phyloP scores from a whole-genome alignment of 805 yeast genomes.

The Yamadazyma sp. region DNA sequence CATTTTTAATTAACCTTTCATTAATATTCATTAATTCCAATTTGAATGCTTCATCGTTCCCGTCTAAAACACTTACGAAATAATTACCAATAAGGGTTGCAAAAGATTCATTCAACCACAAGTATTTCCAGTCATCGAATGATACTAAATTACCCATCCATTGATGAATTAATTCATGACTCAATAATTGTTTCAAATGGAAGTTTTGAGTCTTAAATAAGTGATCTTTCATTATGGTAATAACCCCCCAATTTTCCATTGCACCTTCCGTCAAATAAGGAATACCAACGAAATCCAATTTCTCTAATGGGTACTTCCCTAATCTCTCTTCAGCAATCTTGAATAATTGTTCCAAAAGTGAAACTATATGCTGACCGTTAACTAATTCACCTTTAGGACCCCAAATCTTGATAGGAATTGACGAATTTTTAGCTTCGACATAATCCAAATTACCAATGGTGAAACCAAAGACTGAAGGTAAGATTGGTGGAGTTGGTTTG shows the following conservation, averaged over 20 bases:
- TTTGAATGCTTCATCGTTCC: constrained; percentile 6
- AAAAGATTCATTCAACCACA: constrained; percentile 77
- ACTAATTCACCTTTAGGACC: constrained; percentile 52
- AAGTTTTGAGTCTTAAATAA: constrained; percentile 22
- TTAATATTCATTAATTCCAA: constrained; percentile 23
- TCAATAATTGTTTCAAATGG: constrained; percentile 52
- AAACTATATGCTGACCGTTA: constrained; percentile 47
- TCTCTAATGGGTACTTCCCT: constrained; percentile 53
- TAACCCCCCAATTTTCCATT: constrained; percentile 76
- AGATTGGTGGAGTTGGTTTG: constrained; percentile 54
- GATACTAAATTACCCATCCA: constrained; percentile 73
- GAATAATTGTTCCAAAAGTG: constrained; percentile 43
- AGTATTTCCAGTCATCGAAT: constrained; percentile 62
- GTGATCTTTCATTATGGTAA: constrained; percentile 56
- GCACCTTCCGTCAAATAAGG: constrained; percentile 77
- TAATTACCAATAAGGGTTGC: constrained; percentile 70
- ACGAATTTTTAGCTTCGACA: constrained; percentile 18
- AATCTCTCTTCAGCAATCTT: constrained; percentile 48
- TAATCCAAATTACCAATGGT: constrained; percentile 65
- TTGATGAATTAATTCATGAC: constrained; percentile 76
- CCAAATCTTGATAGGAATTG: constrained; percentile 49
- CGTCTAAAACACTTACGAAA: constrained; percentile 11
- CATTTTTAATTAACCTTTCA: constrained; percentile 1
- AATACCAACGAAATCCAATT: constrained; percentile 64
- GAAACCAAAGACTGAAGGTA: constrained; percentile 65